Evolutionary conservation across 192 early-diverging fungal species (phyloP).

Genomic region (Podila minutissima): DNA sequence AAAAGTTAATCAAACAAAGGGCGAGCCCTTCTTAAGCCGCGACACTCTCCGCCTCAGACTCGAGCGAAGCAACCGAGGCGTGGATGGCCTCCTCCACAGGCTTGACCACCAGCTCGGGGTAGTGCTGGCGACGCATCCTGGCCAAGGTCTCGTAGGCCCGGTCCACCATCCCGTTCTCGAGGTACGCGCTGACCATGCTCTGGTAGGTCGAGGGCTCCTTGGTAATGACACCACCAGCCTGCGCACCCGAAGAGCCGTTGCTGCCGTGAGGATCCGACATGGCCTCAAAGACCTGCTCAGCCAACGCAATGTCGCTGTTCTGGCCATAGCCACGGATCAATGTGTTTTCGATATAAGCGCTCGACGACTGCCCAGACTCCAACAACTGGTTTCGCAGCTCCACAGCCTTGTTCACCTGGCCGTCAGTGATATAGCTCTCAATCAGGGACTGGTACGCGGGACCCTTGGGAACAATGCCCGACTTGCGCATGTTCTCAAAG

Average conservation of each 20-base stretch:
- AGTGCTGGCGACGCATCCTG: constrained; percentile 34
- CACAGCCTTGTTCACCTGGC: constrained; percentile 57
- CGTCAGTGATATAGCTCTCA: constrained; percentile 59
- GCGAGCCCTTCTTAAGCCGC: background rate
- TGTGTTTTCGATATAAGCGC: constrained; percentile 66
- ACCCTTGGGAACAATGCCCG: constrained; percentile 55
- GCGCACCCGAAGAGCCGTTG: background rate
- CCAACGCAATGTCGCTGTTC: constrained; percentile 46
- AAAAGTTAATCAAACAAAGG: background rate
- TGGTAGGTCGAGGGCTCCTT: constrained; percentile 70
- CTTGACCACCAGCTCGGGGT: constrained; percentile 42
- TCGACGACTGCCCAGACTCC: constrained; percentile 47
- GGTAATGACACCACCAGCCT: constrained; percentile 26
- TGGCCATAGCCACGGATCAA: constrained; percentile 65
- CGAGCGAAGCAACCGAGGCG: constrained; percentile 7
- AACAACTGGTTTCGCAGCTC: constrained; percentile 53
- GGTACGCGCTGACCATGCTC: constrained; percentile 64
- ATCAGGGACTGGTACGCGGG: constrained; percentile 64
- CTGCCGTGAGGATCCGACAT: constrained; percentile 58
- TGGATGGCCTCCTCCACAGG: constrained; percentile 45
- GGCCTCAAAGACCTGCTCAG: constrained; percentile 59
- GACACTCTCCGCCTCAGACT: background rate
- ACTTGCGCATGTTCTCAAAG: constrained; percentile 52
- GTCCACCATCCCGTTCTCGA: constrained; percentile 48
- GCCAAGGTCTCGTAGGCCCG: constrained; percentile 25